Percentiles rank a stretch among this genome's conserved stretches.
phyloP scores from a whole-genome alignment of 2,329 filamentous ascomycete species.

The Curvularia spicifera region DNA sequence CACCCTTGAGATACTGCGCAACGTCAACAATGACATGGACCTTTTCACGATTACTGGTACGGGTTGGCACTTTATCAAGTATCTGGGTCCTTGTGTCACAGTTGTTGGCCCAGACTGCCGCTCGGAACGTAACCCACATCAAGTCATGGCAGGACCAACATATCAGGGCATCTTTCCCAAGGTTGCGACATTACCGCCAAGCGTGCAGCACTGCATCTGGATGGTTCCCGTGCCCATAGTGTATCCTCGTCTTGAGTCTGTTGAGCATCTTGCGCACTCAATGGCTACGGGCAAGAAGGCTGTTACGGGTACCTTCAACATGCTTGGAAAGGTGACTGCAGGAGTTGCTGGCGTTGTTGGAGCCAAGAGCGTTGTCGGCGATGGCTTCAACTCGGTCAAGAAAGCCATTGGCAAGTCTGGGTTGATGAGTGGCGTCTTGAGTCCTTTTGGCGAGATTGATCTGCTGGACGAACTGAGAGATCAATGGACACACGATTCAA shows the following conservation, averaged over 20 bases:
- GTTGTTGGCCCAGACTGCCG: constrained; percentile 90
- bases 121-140: constrained; percentile 86
- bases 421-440: constrained; percentile 93
- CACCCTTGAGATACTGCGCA: constrained; percentile 88
- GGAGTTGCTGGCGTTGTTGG: constrained; percentile 95
- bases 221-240: constrained; percentile 91
- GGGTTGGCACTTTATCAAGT: constrained; percentile 99
- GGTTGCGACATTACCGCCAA: constrained; percentile 85
- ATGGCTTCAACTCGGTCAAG: constrained; percentile 93
- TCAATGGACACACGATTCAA: constrained; percentile 97
- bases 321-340: constrained; percentile 92
- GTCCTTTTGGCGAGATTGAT: constrained; percentile 95
- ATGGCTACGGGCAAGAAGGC: constrained; percentile 95
- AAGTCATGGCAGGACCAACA: constrained; percentile 93
- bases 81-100: constrained; percentile 86
- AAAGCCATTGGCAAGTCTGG: constrained; percentile 95
- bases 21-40: constrained; percentile 85
- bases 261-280: constrained; percentile 89
- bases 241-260: constrained; percentile 88
- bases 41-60: constrained; percentile 97
- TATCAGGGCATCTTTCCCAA: constrained; percentile 98
- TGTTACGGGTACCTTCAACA: constrained; percentile 94
- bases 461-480: constrained; percentile 93
- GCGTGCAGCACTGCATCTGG: constrained; percentile 96
- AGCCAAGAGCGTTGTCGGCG: constrained; percentile 88